Percentiles rank a stretch among this genome's conserved stretches.
Conservation (phyloP, 768 basidiomycete genomes). For the Naganishia vaughanmartiniae region DNA sequence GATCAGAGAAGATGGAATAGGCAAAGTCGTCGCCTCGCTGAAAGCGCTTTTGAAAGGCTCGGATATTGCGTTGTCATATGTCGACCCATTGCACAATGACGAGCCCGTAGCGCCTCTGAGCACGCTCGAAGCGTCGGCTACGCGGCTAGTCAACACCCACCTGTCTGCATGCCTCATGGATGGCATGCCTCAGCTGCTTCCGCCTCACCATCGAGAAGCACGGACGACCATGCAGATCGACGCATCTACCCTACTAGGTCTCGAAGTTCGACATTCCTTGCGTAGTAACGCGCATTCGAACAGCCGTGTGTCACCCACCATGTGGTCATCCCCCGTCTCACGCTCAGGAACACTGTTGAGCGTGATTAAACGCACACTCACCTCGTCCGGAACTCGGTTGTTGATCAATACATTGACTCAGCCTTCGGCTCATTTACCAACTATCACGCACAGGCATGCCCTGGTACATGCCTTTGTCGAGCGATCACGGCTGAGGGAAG, state of each 20-base stretch:
- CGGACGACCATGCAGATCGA: slow-evolving; percentile 48
- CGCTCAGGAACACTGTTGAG: slow-evolving; percentile 46
- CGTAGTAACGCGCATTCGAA: slow-evolving; percentile 34
- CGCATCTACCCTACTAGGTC: slow-evolving; percentile 48
- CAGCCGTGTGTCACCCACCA: background rate
- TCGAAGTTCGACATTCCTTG: slow-evolving; percentile 49
- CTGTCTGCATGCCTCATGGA: slow-evolving; percentile 47
- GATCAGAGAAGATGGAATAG: background rate
- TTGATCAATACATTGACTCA: slow-evolving; percentile 46
- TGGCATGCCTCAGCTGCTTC: slow-evolving; percentile 39
- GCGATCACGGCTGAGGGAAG: slow-evolving; percentile 39
- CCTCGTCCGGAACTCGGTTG: slow-evolving; percentile 45
- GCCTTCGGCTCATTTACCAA: slow-evolving; percentile 40
- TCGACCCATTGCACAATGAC: slow-evolving; percentile 22
- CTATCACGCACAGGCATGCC: slow-evolving; percentile 40
- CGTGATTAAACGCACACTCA: slow-evolving; percentile 44
- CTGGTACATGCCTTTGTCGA: slow-evolving; percentile 46
- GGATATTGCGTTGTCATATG: slow-evolving; percentile 34
- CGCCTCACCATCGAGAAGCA: slow-evolving; percentile 38
- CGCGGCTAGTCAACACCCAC: slow-evolving; percentile 40
- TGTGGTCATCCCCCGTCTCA: slow-evolving; percentile 38
- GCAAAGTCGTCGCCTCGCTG: background rate
- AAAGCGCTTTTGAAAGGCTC: background rate
- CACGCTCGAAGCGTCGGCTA: slow-evolving; percentile 38
- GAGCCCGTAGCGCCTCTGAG: slow-evolving; percentile 30